phyloP scores from a whole-genome alignment of 441 rosid genomes.

The Arabidopsis lyrata region DNA sequence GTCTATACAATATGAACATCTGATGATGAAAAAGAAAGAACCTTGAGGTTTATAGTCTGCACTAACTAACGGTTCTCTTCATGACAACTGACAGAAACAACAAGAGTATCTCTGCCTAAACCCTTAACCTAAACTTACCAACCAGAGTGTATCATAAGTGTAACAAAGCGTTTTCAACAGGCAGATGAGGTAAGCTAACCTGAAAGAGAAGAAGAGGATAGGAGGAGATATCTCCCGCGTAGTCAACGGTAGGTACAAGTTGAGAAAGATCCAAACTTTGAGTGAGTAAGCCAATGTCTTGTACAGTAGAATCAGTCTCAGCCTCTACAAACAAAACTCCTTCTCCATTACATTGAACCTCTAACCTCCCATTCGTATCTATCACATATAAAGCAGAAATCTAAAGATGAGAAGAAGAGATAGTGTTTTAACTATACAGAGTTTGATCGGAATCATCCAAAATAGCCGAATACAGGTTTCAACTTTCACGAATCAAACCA shows the following conservation, averaged over 20 bases:
- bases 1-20: neutral
- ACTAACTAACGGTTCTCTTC: neutral
- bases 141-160: neutral
- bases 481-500: neutral
- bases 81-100: neutral
- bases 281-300: constrained; percentile 29
- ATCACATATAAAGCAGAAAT: constrained; percentile 11
- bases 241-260: constrained; percentile 44
- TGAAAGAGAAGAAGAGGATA: constrained; percentile 49
- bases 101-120: constrained; percentile 1
- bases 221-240: constrained; percentile 40
- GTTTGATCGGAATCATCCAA: neutral
- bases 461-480: neutral
- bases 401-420: neutral
- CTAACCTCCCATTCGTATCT: constrained; percentile 46
- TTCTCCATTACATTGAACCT: constrained; percentile 48
- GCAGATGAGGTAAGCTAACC: constrained; percentile 25
- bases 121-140: neutral
- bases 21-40: neutral
- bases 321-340: constrained; percentile 52
- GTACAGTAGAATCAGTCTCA: constrained; percentile 39
- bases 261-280: constrained; percentile 38
- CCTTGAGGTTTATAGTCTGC: neutral
- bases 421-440: neutral
- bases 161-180: neutral